Conservation (phyloP, 192 early-diverging fungal species). For the Backusella luteola region DNA sequence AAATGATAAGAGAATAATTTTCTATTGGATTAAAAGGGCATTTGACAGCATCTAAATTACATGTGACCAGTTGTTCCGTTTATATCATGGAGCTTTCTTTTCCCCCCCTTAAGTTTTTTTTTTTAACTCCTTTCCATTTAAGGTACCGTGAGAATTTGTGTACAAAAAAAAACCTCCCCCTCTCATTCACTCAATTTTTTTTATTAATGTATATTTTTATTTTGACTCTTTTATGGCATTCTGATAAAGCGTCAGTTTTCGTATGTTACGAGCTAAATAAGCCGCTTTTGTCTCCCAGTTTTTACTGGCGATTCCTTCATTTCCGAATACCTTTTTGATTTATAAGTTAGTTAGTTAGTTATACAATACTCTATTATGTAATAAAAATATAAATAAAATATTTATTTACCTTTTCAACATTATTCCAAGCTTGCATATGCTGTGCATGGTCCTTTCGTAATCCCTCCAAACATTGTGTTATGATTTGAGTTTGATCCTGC, state of each 20-base stretch:
- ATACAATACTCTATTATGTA: not conserved
- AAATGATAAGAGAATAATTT: constrained; percentile 11
- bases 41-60: constrained; percentile 17
- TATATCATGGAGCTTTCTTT: not conserved
- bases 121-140: not conserved
- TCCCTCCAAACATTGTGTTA: not conserved
- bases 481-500: constrained; percentile 1
- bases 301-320: not conserved
- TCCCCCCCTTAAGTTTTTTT: not conserved
- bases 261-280: not conserved
- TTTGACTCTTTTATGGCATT: not conserved
- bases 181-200: not conserved
- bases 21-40: not conserved
- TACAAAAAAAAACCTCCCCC: not conserved
- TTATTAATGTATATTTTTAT: not conserved
- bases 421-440: constrained; percentile 1
- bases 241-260: not conserved
- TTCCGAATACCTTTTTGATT: not conserved
- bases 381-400: not conserved
- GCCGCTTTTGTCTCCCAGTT: not conserved
- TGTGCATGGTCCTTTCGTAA: not conserved
- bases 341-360: not conserved
- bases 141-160: not conserved
- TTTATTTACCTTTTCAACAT: not conserved
- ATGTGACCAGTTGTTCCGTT: not conserved